Conservation (phyloP, 2,329 filamentous ascomycete species). For the Neoscytalidium dimidiatum region DNA sequence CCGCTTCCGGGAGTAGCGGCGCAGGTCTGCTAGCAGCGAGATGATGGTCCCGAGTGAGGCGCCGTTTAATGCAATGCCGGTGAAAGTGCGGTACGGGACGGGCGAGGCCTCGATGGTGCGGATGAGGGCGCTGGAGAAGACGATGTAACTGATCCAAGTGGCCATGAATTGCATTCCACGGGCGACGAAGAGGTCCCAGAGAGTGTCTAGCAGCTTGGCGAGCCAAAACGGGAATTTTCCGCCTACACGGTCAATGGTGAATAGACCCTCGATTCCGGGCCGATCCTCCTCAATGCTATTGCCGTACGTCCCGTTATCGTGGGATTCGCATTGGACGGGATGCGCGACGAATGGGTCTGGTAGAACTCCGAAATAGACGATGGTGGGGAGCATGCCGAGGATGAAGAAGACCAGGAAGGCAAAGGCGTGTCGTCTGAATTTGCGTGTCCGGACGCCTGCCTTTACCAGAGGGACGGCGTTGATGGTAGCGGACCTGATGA, state of each 20-base stretch:
- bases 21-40: conserved; percentile 31
- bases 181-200: conserved; percentile 37
- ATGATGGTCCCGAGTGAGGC: conserved; percentile 27
- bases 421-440: neutral
- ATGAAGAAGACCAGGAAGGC: neutral
- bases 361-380: neutral
- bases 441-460: neutral
- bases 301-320: neutral
- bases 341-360: neutral
- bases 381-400: neutral
- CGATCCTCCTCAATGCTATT: neutral
- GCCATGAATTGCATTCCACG: conserved; percentile 35
- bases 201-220: conserved; percentile 38
- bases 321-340: neutral
- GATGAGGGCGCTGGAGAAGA: conserved; percentile 37
- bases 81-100: conserved; percentile 37
- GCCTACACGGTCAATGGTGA: conserved; percentile 30
- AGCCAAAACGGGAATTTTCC: conserved; percentile 32
- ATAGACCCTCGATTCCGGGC: conserved; percentile 24
- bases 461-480: neutral
- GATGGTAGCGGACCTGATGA: neutral
- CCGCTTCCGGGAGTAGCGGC: conserved; percentile 26
- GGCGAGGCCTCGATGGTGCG: conserved; percentile 37
- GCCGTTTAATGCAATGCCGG: conserved; percentile 33
- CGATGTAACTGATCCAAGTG: conserved; percentile 31